phyloP scores from a whole-genome alignment of 2,329 filamentous ascomycete species.

The Botrytis porri region DNA sequence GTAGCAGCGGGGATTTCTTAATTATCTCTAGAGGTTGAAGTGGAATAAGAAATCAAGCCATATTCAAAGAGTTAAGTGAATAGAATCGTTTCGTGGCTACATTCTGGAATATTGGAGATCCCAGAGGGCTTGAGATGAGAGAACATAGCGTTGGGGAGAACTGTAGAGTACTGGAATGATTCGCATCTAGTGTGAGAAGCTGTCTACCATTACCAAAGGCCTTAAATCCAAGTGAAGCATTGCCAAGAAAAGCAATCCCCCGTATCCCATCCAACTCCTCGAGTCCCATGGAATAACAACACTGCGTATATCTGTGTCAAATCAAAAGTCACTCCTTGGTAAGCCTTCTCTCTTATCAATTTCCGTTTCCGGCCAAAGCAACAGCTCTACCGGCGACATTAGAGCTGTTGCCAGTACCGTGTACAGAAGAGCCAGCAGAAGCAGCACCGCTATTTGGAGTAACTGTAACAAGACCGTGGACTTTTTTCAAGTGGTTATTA shows the following conservation, averaged over 20 bases:
- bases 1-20: neutral
- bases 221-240: neutral
- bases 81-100: neutral
- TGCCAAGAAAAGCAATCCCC: neutral
- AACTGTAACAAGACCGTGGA: neutral
- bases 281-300: neutral
- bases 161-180: neutral
- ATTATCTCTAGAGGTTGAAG: neutral
- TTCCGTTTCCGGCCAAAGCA: neutral
- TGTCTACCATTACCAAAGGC: neutral
- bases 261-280: neutral
- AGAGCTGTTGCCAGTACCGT: neutral
- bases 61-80: neutral
- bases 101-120: neutral
- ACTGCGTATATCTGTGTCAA: neutral
- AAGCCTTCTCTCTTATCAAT: neutral
- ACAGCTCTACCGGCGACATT: neutral
- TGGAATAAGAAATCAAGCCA: neutral
- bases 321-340: neutral
- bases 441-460: neutral
- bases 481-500: neutral
- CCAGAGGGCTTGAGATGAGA: neutral
- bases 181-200: neutral
- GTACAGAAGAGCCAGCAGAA: neutral
- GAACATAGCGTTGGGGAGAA: accelerated